A percentile compares a stretch with the other conserved stretches of the same genome.
These are phyloP conservation scores for Ceratobasidium sp. DNA, from an alignment of 1,284 basidiomycete species.

Conservation along the genomic window DNA sequence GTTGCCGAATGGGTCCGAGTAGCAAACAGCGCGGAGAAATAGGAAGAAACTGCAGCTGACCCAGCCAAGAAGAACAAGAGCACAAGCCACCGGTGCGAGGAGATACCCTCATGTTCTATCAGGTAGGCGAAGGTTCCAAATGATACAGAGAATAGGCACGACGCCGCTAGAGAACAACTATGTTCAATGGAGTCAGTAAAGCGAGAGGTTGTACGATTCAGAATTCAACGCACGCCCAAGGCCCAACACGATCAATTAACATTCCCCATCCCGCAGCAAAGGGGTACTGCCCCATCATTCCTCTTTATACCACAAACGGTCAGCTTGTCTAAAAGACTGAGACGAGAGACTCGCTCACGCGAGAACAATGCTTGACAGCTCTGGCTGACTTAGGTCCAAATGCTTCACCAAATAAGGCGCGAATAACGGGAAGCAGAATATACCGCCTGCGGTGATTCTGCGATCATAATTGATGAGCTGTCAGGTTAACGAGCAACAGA, in stretches of 20 bases:
- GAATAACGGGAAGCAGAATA: conserved; percentile 79
- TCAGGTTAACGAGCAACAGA: neutral
- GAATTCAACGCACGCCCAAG: conserved; percentile 56
- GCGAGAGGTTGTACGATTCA: neutral
- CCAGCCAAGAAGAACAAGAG: conserved; percentile 70
- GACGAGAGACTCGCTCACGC: conserved; percentile 58
- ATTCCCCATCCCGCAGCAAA: conserved; percentile 67
- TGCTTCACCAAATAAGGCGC: conserved; percentile 68
- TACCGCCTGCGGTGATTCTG: conserved; percentile 74
- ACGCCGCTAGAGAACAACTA: conserved; percentile 69
- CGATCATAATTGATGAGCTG: conserved; percentile 4
- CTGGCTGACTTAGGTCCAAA: conserved; percentile 73
- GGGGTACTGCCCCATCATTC: conserved; percentile 75
- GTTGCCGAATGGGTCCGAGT: conserved; percentile 14
- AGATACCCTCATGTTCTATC: conserved; percentile 60
- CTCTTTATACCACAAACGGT: conserved; percentile 56
- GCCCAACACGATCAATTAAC: conserved; percentile 66
- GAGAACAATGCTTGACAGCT: conserved; percentile 78
- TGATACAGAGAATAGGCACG: conserved; percentile 65
- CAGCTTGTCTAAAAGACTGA: conserved; percentile 17
- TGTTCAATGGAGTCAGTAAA: neutral
- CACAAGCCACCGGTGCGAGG: conserved; percentile 56
- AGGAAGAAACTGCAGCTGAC: conserved; percentile 76
- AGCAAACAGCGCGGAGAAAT: conserved; percentile 51
- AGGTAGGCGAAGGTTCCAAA: conserved; percentile 71